phyloP scores from a whole-genome alignment of 1,284 basidiomycete genomes.

The Moesziomyces sp. region DNA sequence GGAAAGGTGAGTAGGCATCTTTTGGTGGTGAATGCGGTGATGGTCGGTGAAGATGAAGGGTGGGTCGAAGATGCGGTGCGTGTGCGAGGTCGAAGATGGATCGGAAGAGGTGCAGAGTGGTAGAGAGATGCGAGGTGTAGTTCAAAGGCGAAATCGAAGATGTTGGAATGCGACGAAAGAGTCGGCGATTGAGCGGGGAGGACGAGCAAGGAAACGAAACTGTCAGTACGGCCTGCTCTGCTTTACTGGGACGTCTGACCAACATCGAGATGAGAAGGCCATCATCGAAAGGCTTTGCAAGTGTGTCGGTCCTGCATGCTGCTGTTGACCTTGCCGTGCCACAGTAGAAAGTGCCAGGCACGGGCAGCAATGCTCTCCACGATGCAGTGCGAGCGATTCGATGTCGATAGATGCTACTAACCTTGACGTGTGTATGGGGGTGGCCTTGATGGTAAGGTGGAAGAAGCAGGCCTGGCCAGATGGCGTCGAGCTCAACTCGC shows the following conservation, averaged over 20 bases:
- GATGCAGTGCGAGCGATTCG: not conserved
- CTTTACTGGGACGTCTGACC: not conserved
- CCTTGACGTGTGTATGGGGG: slow-evolving; percentile 52
- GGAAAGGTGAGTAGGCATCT: slow-evolving; percentile 91
- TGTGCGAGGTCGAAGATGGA: not conserved
- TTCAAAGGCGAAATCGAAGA: not conserved
- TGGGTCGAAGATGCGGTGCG: slow-evolving; percentile 2
- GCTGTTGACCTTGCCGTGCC: slow-evolving; percentile 2
- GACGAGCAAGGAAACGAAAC: not conserved
- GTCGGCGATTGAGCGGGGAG: too few species aligned
- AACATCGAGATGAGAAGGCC: too few species aligned
- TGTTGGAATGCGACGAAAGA: not conserved
- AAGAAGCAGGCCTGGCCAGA: slow-evolving; percentile 20
- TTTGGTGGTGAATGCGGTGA: slow-evolving; percentile 9
- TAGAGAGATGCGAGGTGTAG: not conserved
- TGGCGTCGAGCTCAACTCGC: slow-evolving; percentile 28
- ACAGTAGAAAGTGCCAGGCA: too few species aligned
- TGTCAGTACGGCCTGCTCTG: slow-evolving; percentile 18
- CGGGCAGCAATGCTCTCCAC: slow-evolving; percentile 7
- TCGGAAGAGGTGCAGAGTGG: not conserved
- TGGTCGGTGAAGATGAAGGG: slow-evolving; percentile 2
- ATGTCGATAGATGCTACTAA: slow-evolving; percentile 29
- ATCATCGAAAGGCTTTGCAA: not conserved
- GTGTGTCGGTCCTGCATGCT: not conserved
- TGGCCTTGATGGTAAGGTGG: slow-evolving; percentile 53